Evolutionary conservation across 2,329 filamentous ascomycete genomes (phyloP).

Genomic region (Ambrosiella cleistominuta): DNA sequence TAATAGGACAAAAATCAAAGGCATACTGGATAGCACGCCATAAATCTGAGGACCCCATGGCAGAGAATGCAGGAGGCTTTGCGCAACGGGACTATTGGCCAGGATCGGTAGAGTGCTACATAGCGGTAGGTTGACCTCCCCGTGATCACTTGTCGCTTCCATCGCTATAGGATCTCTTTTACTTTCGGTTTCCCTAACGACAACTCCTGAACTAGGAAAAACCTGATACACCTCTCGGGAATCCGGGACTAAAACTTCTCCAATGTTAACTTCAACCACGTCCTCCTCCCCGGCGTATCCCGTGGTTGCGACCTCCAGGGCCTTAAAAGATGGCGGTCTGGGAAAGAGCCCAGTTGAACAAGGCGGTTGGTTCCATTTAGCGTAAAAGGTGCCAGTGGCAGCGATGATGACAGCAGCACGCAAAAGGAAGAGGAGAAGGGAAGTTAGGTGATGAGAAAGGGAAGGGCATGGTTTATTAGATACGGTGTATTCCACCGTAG

Average conservation of each 20-base stretch:
- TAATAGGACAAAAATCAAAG: conserved; percentile 25
- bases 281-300: neutral
- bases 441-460: conserved; percentile 28
- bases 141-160: too few relatives aligned
- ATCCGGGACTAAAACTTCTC: neutral
- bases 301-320: neutral
- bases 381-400: conserved; percentile 31
- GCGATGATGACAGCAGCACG: conserved; percentile 27
- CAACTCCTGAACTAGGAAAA: conserved; percentile 4
- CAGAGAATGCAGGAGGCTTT: conserved; percentile 21
- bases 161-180: too few relatives aligned
- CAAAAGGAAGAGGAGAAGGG: conserved; percentile 26
- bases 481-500: conserved; percentile 82
- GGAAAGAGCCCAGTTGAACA: conserved; percentile 4
- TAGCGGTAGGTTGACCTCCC: too few relatives aligned
- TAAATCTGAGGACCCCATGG: conserved; percentile 24
- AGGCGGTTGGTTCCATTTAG: conserved; percentile 25
- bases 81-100: conserved; percentile 18
- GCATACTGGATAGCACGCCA: conserved; percentile 19
- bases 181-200: too few relatives aligned
- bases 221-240: neutral
- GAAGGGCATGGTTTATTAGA: conserved; percentile 52
- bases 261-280: neutral
- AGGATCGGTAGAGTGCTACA: conserved; percentile 9
- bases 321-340: neutral